Conservation (phyloP, 768 basidiomycete genomes). For the Lactarius sp. region DNA sequence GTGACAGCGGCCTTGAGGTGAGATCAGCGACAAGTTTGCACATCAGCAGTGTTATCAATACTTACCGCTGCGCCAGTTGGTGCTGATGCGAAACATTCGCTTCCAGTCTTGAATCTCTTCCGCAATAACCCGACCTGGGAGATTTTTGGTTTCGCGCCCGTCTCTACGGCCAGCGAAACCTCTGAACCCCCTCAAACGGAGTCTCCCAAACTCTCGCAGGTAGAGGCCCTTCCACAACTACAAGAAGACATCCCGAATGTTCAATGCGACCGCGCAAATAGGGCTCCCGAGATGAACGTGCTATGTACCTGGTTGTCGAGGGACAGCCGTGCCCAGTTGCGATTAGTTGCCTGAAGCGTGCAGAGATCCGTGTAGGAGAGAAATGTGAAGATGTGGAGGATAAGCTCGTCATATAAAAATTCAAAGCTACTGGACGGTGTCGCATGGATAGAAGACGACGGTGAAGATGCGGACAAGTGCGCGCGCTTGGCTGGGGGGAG, state of each 20-base stretch:
- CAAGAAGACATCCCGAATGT: slow-evolving; percentile 16
- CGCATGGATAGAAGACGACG: neutral
- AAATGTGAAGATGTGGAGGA: slow-evolving; percentile 68
- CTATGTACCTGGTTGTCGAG: slow-evolving; percentile 58
- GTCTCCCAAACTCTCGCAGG: slow-evolving; percentile 57
- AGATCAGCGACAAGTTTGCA: neutral
- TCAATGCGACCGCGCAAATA: slow-evolving; percentile 18
- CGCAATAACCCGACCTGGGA: slow-evolving; percentile 47
- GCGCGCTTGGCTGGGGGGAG: slow-evolving; percentile 57
- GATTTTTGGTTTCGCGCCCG: slow-evolving; percentile 51
- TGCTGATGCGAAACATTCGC: slow-evolving; percentile 82
- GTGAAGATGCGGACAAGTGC: neutral
- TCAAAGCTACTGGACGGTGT: slow-evolving; percentile 40
- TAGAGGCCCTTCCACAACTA: slow-evolving; percentile 70
- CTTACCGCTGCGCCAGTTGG: slow-evolving; percentile 76
- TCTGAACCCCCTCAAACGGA: slow-evolving; percentile 60
- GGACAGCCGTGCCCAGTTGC: slow-evolving; percentile 62
- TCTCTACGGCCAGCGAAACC: slow-evolving; percentile 56
- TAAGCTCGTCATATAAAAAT: slow-evolving; percentile 67
- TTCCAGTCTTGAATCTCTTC: slow-evolving; percentile 62
- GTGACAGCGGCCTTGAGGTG: slow-evolving; percentile 53
- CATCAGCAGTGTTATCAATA: slow-evolving; percentile 17
- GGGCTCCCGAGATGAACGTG: slow-evolving; percentile 27
- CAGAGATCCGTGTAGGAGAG: slow-evolving; percentile 67
- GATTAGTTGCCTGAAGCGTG: slow-evolving; percentile 52